phyloP scores from a whole-genome alignment of 2,329 filamentous ascomycete genomes.

The Alternaria ethzedia region DNA sequence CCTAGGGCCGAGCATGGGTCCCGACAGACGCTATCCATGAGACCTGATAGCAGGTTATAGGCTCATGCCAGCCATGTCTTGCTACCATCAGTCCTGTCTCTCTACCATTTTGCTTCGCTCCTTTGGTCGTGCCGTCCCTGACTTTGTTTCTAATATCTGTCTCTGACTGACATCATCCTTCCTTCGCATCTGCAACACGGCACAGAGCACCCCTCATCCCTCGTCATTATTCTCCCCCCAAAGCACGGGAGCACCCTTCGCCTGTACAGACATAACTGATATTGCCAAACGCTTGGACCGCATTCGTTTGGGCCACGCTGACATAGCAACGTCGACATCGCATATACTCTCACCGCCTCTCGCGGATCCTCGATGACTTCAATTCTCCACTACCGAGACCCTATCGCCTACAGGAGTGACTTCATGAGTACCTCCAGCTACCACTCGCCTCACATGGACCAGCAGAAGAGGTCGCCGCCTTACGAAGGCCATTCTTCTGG shows the following conservation, averaged over 20 bases:
- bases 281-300: conserved; percentile 37
- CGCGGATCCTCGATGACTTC: conserved; percentile 50
- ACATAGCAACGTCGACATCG: conserved; percentile 41
- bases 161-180: conserved; percentile 20
- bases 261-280: conserved; percentile 27
- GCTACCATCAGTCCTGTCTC: conserved; percentile 28
- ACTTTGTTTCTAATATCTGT: conserved; percentile 22
- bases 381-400: conserved; percentile 48
- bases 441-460: conserved; percentile 44
- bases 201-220: conserved; percentile 32
- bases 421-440: conserved; percentile 47
- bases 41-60: conserved; percentile 47
- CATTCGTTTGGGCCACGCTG: conserved; percentile 34
- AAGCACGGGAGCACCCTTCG: conserved; percentile 30
- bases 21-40: conserved; percentile 37
- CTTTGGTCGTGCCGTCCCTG: conserved; percentile 18
- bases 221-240: conserved; percentile 29
- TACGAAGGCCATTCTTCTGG: conserved; percentile 50
- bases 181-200: conserved; percentile 23
- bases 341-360: conserved; percentile 42
- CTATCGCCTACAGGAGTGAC: conserved; percentile 48
- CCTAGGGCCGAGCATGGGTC: conserved; percentile 29
- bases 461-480: conserved; percentile 44
- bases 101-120: conserved; percentile 20
- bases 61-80: conserved; percentile 41